A percentile compares a stretch with the other conserved stretches of the same genome.
Evolutionary conservation across 2,329 filamentous ascomycete genomes (phyloP).

Genomic region (Malbranchea zuffiana): DNA sequence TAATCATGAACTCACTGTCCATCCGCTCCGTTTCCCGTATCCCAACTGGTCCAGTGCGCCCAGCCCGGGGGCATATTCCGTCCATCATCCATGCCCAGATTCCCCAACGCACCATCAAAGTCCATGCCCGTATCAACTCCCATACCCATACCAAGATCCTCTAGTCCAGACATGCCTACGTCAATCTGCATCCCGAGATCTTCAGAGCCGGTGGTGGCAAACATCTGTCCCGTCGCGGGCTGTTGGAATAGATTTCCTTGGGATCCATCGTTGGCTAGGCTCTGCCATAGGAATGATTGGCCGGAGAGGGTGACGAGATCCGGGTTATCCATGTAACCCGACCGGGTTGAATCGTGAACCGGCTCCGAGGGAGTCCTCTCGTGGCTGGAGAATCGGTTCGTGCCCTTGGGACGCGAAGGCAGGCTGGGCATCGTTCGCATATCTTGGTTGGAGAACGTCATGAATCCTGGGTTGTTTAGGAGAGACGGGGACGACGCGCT

Average conservation of each 20-base stretch:
- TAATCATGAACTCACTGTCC: not conserved
- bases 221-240: conserved; percentile 17
- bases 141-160: conserved; percentile 16
- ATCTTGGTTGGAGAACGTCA: conserved; percentile 6
- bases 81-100: not conserved
- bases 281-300: conserved; percentile 33
- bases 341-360: not conserved
- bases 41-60: conserved; percentile 11
- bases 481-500: conserved; percentile 10
- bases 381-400: not conserved
- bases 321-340: conserved; percentile 26
- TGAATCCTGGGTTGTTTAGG: conserved; percentile 4
- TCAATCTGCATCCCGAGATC: conserved; percentile 19
- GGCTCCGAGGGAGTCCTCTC: conserved; percentile 6
- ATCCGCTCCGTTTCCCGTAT: conserved; percentile 7
- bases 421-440: conserved; percentile 1
- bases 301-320: conserved; percentile 34
- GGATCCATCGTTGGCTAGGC: conserved; percentile 17
- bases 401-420: conserved; percentile 9
- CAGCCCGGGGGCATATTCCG: conserved; percentile 9
- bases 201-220: conserved; percentile 17
- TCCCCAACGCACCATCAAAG: not conserved
- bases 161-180: conserved; percentile 20
- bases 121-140: conserved; percentile 24
- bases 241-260: conserved; percentile 13